phyloP scores from a whole-genome alignment of 768 basidiomycete species.

The Candolleomyces eurysporus region DNA sequence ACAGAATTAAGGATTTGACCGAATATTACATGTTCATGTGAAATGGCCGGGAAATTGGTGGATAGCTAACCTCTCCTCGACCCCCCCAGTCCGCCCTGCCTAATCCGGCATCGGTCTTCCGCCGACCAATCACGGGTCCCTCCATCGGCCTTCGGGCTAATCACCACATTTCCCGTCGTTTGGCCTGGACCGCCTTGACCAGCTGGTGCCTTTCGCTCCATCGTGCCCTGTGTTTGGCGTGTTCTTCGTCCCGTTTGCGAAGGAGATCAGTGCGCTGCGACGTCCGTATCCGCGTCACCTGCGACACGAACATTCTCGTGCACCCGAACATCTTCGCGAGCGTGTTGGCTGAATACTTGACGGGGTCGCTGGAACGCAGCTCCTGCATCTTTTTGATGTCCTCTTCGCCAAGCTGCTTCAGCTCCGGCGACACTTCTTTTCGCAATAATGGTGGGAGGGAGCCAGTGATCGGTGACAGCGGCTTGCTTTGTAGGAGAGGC shows the following conservation, averaged over 20 bases:
- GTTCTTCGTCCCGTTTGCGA: slow-evolving; percentile 43
- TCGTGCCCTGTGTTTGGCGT: slow-evolving; percentile 44
- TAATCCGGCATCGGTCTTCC: slow-evolving; percentile 33
- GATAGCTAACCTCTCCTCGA: slow-evolving; percentile 18
- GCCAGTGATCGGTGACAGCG: slow-evolving; percentile 16
- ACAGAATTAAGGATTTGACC: slow-evolving; percentile 14
- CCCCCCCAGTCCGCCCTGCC: slow-evolving; percentile 21
- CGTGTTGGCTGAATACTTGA: slow-evolving; percentile 54
- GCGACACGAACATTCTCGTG: slow-evolving; percentile 63
- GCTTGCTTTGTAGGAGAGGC: slow-evolving; percentile 55
- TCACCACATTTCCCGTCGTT: slow-evolving; percentile 75
- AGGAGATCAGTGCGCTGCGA: slow-evolving; percentile 42
- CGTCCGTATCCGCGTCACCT: slow-evolving; percentile 61
- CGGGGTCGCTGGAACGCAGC: slow-evolving; percentile 58
- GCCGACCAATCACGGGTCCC: slow-evolving; percentile 29
- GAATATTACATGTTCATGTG: slow-evolving; percentile 25
- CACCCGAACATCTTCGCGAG: slow-evolving; percentile 80
- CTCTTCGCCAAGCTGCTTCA: slow-evolving; percentile 41
- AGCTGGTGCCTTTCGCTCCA: slow-evolving; percentile 75
- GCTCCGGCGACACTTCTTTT: slow-evolving; percentile 18
- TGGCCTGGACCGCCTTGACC: slow-evolving; percentile 60
- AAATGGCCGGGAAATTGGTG: slow-evolving; percentile 10
- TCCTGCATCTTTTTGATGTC: slow-evolving; percentile 54
- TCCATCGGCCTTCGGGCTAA: neutral
- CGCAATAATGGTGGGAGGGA: slow-evolving; percentile 50